phyloP scores from a whole-genome alignment of 1,284 basidiomycete species.

The Spongispora temasekensis region DNA sequence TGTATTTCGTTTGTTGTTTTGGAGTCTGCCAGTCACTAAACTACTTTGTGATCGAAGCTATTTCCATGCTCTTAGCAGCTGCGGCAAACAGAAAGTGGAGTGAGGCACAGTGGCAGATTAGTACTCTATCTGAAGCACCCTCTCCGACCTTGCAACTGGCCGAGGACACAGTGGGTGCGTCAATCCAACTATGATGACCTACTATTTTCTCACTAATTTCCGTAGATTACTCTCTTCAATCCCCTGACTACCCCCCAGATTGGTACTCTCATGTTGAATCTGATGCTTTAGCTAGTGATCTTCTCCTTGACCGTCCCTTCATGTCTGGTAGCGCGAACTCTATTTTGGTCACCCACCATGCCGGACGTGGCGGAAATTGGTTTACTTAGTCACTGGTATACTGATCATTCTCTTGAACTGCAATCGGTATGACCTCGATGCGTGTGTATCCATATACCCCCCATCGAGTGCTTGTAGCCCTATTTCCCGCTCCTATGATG shows the following conservation, averaged over 20 bases:
- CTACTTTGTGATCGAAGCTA: conserved; percentile 8
- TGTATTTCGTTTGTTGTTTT: background rate
- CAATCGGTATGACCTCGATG: background rate
- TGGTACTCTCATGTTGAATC: background rate
- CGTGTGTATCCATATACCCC: background rate
- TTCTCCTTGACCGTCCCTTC: background rate
- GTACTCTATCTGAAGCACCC: background rate
- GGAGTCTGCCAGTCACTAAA: conserved; percentile 1
- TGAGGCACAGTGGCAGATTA: background rate
- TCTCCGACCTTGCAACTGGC: background rate
- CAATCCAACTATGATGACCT: background rate
- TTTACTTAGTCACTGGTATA: background rate
- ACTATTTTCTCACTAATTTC: conserved; percentile 3
- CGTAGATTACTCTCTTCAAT: conserved; percentile 4
- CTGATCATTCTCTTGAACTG: background rate
- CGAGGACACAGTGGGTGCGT: background rate
- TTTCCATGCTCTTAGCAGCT: conserved; percentile 3
- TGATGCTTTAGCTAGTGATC: background rate
- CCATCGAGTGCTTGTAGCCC: conserved; percentile 3
- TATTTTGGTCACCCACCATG: background rate
- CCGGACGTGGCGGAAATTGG: background rate
- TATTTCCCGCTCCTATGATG: background rate
- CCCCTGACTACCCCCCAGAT: background rate
- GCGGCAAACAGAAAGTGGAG: background rate
- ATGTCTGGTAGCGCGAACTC: background rate